A percentile compares a stretch with the other conserved stretches of the same genome.
Conservation (phyloP, 306 rosid species). For the Phaseolus lunatus region DNA sequence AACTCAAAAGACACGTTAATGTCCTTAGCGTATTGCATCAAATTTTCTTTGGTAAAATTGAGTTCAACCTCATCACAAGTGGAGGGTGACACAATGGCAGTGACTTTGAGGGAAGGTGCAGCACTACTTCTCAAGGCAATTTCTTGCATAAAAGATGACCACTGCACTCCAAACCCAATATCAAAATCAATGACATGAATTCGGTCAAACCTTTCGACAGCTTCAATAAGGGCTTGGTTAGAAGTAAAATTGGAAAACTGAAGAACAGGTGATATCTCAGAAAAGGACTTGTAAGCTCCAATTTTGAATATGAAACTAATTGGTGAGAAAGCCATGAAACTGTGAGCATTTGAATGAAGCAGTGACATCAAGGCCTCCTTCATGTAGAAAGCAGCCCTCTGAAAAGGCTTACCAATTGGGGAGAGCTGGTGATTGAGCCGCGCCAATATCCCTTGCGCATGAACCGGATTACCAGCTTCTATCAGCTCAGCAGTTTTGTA, state of each 20-base stretch:
- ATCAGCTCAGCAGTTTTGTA: slow-evolving; percentile 88
- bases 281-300: slow-evolving; percentile 85
- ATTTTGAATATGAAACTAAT: slow-evolving; percentile 78
- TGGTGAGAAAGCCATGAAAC: slow-evolving; percentile 64
- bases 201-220: slow-evolving; percentile 66
- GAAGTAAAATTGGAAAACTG: slow-evolving; percentile 91
- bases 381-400: slow-evolving; percentile 92
- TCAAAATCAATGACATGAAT: slow-evolving; percentile 85
- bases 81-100: slow-evolving; percentile 74
- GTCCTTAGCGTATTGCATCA: slow-evolving; percentile 71
- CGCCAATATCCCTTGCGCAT: slow-evolving; percentile 99
- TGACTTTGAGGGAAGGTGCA: slow-evolving; percentile 69
- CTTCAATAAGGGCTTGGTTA: slow-evolving; percentile 88
- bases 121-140: slow-evolving; percentile 68
- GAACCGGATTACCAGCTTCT: slow-evolving; percentile 82
- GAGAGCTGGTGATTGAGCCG: slow-evolving; percentile 99
- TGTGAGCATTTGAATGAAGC: slow-evolving; percentile 60
- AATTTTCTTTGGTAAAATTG: slow-evolving; percentile 72
- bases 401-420: slow-evolving; percentile 90
- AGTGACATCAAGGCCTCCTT: slow-evolving; percentile 82
- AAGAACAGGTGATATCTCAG: slow-evolving; percentile 86
- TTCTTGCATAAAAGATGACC: slow-evolving; percentile 96
- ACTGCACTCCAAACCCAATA: slow-evolving; percentile 92
- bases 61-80: slow-evolving; percentile 71
- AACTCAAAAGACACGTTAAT: slow-evolving; percentile 70